Conservation (phyloP, 2,329 filamentous ascomycete genomes). For the Biscogniauxia marginata region DNA sequence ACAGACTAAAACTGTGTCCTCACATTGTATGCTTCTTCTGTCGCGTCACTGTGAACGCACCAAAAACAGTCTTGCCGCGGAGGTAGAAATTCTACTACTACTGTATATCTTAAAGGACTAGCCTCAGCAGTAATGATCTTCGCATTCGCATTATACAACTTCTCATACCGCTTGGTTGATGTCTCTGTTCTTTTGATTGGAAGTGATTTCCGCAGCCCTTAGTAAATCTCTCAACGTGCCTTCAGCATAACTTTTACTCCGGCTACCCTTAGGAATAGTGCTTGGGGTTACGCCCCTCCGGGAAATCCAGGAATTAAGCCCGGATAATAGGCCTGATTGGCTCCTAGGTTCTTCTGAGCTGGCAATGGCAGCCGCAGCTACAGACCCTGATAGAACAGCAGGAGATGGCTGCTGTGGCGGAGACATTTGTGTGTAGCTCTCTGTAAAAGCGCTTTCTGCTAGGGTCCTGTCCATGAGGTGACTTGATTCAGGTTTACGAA, state of each 20-base stretch:
- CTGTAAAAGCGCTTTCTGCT: slow-evolving; percentile 23
- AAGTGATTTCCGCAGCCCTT: slow-evolving; percentile 33
- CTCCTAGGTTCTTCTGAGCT: slow-evolving; percentile 23
- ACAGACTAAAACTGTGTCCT: too few relatives aligned
- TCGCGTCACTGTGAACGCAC: too few relatives aligned
- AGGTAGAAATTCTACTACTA: too few relatives aligned
- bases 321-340: slow-evolving; percentile 32
- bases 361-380: slow-evolving; percentile 28
- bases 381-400: slow-evolving; percentile 27
- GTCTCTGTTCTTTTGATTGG: slow-evolving; percentile 6
- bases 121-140: too few relatives aligned
- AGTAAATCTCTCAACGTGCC: slow-evolving; percentile 55
- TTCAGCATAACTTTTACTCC: slow-evolving; percentile 49
- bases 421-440: slow-evolving; percentile 27
- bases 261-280: slow-evolving; percentile 18
- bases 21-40: too few relatives aligned
- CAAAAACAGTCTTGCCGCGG: too few relatives aligned
- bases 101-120: too few relatives aligned
- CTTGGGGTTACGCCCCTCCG: slow-evolving; percentile 36
- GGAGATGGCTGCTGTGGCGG: slow-evolving; percentile 15
- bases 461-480: slow-evolving; percentile 47
- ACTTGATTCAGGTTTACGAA: slow-evolving; percentile 9
- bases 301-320: slow-evolving; percentile 46
- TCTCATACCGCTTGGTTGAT: background rate
- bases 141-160: slow-evolving; percentile 1